Base-by-base conservation (phyloP, 192 early-diverging fungal species). In the Chytriomyces sp. region DNA sequence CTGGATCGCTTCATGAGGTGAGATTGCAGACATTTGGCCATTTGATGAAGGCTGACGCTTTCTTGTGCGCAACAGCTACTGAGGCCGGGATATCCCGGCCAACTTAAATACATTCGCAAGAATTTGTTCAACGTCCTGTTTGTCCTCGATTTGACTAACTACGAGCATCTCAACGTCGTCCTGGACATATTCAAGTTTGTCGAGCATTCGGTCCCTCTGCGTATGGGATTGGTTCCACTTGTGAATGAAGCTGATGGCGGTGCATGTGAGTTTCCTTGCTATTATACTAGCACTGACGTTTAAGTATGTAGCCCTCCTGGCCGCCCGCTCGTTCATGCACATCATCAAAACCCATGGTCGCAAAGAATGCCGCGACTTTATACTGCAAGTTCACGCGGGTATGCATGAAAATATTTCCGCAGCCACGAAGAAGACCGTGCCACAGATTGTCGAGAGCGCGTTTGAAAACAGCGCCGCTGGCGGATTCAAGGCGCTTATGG, bases 141-240 rank as follows among this genome's bases (percentile, higher is more conserved):
- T 73, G 78, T 88, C 0, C 41, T 94, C 5, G 93, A 98, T 75
- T 64, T 98, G 39, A 84, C 91, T 5, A 72, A 77, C 30, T 57
- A 64, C 22, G 69, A 72, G 53, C 80, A 86, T 68, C 69, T 94
- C n/a, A 62, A 78, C 14, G 56, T 80, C 26, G 33, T 96, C 4
- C 59, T 79, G n/a, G 83, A 92, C 41, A 84, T 92, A 5, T 75
- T 93, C 0, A 33, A 86, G 31, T 80, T 85, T 52, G 88, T 89
- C 59, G 77, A 91, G 64, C 84, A 86, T 25, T 78, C 86, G 5
- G 74, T 95, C 30, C 96, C 96, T 5, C 80, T 99, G 62, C 86
- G 95, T 41, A 92, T 97, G 66, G 97, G 97, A 19, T 5, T 97
- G 12, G 83, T 92, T 19, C 94, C 94, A 4, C 68, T 93, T 2